Conservation (phyloP, 2,329 filamentous ascomycete species). For the Juglanconis sp. region DNA sequence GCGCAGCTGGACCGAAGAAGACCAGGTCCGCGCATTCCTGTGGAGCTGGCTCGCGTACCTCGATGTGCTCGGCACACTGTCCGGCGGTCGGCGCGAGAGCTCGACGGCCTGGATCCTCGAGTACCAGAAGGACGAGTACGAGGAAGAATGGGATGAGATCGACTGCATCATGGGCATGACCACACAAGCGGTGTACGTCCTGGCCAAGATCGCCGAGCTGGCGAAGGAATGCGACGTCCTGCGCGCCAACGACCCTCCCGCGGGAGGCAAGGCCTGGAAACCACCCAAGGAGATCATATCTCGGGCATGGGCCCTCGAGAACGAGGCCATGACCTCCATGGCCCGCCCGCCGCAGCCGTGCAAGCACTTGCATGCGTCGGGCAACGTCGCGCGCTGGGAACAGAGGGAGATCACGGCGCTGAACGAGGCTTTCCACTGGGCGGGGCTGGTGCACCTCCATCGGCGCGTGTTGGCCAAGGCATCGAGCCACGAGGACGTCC, state of each 20-base stretch:
- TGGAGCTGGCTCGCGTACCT: conserved; percentile 82
- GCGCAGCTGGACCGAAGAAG: conserved; percentile 42
- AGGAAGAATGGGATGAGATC: conserved; percentile 60
- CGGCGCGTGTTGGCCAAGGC: conserved; percentile 67
- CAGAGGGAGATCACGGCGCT: conserved; percentile 64
- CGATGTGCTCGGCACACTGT: conserved; percentile 72
- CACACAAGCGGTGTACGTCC: conserved; percentile 64
- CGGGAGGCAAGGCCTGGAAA: conserved; percentile 47
- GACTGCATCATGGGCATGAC: conserved; percentile 82
- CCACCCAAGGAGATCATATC: conserved; percentile 52
- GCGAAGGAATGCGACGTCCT: conserved; percentile 65
- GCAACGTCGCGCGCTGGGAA: conserved; percentile 55
- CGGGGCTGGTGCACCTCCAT: conserved; percentile 70
- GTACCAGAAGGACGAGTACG: conserved; percentile 47
- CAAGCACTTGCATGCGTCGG: conserved; percentile 44
- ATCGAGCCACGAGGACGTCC: conserved; percentile 56
- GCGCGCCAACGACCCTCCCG: conserved; percentile 42
- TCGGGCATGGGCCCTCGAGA: conserved; percentile 58
- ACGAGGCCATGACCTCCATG: conserved; percentile 58
- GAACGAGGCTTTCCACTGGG: conserved; percentile 78
- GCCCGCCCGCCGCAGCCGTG: conserved; percentile 38
- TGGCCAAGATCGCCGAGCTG: conserved; percentile 70
- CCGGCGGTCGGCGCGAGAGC: conserved; percentile 50
- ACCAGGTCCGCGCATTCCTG: conserved; percentile 68
- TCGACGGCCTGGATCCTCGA: conserved; percentile 50